Evolutionary conservation across 495 filamentous ascomycete species (phyloP), one percentile per base, ranked within the genome.

Genomic region (Neurospora hispaniola): DNA sequence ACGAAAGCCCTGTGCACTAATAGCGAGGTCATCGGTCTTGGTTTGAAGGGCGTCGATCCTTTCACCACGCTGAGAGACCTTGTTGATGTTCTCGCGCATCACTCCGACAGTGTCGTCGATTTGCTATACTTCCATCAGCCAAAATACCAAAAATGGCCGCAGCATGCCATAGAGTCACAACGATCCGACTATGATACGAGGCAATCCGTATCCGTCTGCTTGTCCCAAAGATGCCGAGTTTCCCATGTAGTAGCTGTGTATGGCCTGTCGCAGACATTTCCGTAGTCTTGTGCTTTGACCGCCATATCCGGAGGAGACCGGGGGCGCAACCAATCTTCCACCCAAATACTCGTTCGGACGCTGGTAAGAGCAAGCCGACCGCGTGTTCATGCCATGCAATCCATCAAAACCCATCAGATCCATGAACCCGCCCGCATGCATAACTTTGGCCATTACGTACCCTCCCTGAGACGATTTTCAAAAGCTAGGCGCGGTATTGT

Each of bases 81-180:
- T 94, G 84, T 93, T 92, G 85, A 98, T 93, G 82, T 98, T 98
- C 77, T 97, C 91, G 75, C 91, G 90, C 94, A 97, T 97, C 69
- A 94, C 91, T 78, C 90, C 90, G 79, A 97, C 92, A 38, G 94
- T 97, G 77, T 93, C 91, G 79, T 98, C 90, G 83, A 99, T 97
- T 97, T 98, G 92, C 96, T 99, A 82, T 73, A 44, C 39, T 72
- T 68, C 39, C 48, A 76, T 78, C 68, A 76, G 74, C 71, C 35
- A 35, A 66, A 9, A 9, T 69, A 31, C 9, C 7, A 59, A 5
- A n/a, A n/a, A n/a, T 1, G 10, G 7, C 6, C 44, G 40, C 18
- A 14, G 10, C 10, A 71, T 41, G n/a, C 14, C 31, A n/a, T n/a
- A n/a, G 1, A 43, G 23, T 0, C 40, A 69, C 31, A 38, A 18